These are phyloP conservation scores for Rhizopus arrhizus DNA, from an alignment of 371 early-diverging fungal genomes.

Conservation along the genomic window DNA sequence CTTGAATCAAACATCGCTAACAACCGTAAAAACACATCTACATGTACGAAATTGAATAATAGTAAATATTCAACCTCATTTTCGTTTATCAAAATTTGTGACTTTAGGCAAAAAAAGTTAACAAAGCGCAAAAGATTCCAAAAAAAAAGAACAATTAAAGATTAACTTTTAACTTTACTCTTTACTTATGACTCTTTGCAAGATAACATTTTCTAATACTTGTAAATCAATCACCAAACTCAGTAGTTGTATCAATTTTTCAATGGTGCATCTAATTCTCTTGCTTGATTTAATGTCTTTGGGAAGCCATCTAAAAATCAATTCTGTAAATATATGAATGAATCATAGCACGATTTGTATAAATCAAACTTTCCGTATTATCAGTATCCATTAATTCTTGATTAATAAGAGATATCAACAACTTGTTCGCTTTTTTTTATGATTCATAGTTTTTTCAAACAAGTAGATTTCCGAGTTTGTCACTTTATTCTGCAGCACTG, in stretches of 20 bases:
- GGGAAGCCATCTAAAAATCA: constrained; percentile 98
- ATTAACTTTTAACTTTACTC: neutral
- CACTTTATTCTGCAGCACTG: no score
- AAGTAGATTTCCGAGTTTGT: no score
- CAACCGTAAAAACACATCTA: no score
- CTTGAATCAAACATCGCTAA: no score
- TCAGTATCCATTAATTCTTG: constrained; percentile 61
- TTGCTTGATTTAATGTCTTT: constrained; percentile 86
- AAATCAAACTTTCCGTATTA: constrained; percentile 36
- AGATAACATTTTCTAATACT: constrained; percentile 90
- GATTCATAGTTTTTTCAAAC: no score
- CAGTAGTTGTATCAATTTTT: constrained; percentile 60
- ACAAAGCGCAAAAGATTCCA: no score
- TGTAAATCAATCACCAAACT: constrained; percentile 87
- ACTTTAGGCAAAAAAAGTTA: no score
- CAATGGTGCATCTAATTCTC: constrained; percentile 72
- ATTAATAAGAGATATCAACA: constrained; percentile 78
- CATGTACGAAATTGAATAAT: no score
- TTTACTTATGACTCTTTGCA: constrained; percentile 83
- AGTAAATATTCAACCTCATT: no score
- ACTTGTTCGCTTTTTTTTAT: constrained; percentile 54
- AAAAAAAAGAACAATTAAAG: constrained; percentile 2
- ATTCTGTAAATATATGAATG: constrained; percentile 37
- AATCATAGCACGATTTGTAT: neutral
- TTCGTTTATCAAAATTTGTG: no score